Percentiles rank a stretch among this genome's conserved stretches.
These are phyloP conservation scores for Candida freyschussii DNA, from an alignment of 1,139 yeast genomes.

Conservation along the genomic window DNA sequence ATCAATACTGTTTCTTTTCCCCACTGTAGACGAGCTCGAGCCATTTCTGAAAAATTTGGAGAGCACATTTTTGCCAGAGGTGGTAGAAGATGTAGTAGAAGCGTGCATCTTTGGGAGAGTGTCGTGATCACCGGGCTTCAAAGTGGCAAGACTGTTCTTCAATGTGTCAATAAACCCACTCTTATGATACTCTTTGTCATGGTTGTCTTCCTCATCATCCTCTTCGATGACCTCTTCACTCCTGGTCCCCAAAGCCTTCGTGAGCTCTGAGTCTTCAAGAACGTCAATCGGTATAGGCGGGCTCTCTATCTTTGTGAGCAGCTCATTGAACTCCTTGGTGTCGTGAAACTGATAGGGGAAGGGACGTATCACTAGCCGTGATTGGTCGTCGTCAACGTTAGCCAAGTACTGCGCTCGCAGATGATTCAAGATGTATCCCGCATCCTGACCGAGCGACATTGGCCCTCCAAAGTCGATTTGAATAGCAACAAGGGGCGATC, in stretches of 20 bases:
- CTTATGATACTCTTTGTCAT: conserved; percentile 6
- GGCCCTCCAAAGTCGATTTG: no score
- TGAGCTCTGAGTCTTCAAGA: conserved; percentile 19
- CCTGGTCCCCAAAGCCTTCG: conserved; percentile 7
- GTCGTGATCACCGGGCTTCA: conserved; percentile 7
- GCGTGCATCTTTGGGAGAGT: background rate
- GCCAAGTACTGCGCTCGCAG: conserved; percentile 21
- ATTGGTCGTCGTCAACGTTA: conserved; percentile 21
- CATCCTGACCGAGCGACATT: conserved; percentile 20
- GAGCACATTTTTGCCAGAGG: conserved; percentile 19
- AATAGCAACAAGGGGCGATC: no score
- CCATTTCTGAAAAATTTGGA: conserved; percentile 22
- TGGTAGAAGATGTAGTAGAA: no score
- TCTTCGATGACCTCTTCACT: conserved; percentile 14
- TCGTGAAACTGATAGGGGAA: conserved; percentile 6
- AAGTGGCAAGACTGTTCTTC: conserved; percentile 15
- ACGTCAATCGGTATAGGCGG: conserved; percentile 30
- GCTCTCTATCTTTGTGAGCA: conserved; percentile 18
- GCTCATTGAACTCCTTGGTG: conserved; percentile 9
- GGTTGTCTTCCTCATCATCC: conserved; percentile 20
- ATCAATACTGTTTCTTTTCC: conserved; percentile 6
- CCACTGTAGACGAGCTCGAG: conserved; percentile 14
- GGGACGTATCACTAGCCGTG: conserved; percentile 22
- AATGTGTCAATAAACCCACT: conserved; percentile 13
- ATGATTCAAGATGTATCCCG: conserved; percentile 15